Conservation (phyloP, 108 stramenopile genomes). For the Pseudonitzschia delicatissima region DNA sequence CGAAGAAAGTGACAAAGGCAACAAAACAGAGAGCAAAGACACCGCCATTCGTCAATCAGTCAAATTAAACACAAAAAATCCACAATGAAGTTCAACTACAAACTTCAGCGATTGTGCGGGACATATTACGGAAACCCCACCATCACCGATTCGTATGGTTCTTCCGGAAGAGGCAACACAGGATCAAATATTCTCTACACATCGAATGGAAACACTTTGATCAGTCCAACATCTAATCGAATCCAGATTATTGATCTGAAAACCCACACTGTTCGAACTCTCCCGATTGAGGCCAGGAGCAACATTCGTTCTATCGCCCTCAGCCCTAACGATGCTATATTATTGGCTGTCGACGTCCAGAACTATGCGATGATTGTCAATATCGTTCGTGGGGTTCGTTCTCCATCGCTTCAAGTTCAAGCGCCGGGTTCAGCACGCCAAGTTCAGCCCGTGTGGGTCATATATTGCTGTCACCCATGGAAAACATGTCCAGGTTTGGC, state of each 20-base stretch:
- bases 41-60: too few species aligned
- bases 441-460: slow-evolving; percentile 85
- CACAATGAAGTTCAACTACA: slow-evolving; percentile 92
- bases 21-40: background rate
- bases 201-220: slow-evolving; percentile 84
- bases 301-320: slow-evolving; percentile 89
- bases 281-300: slow-evolving; percentile 88
- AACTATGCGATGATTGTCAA: slow-evolving; percentile 78
- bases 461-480: slow-evolving; percentile 91
- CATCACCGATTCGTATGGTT: slow-evolving; percentile 41
- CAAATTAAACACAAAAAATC: too few species aligned
- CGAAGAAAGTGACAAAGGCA: background rate
- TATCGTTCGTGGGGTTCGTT: slow-evolving; percentile 79
- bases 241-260: slow-evolving; percentile 89
- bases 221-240: slow-evolving; percentile 92
- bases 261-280: slow-evolving; percentile 81
- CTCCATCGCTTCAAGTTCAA: slow-evolving; percentile 94
- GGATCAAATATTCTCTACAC: slow-evolving; percentile 93
- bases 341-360: slow-evolving; percentile 83
- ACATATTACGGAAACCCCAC: slow-evolving; percentile 87
- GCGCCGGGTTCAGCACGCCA: slow-evolving; percentile 68
- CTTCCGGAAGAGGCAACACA: slow-evolving; percentile 26
- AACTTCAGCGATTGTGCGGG: slow-evolving; percentile 91
- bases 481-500: slow-evolving; percentile 94
- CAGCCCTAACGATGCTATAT: slow-evolving; percentile 77